Evolutionary conservation across 768 basidiomycete species (phyloP).

Genomic region (Russula sp.): DNA sequence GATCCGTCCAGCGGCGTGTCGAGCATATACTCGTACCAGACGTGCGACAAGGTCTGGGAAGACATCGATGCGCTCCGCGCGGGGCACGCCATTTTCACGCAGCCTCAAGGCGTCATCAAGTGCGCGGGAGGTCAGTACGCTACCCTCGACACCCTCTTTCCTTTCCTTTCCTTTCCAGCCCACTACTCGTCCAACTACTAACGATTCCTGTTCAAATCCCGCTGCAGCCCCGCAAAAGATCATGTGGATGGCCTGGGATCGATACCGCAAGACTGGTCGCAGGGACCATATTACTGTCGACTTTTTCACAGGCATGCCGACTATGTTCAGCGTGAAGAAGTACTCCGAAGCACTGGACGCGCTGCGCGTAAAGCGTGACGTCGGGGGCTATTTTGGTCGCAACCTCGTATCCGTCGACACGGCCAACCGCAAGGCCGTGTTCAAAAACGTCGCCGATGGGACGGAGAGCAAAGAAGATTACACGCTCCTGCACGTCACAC

Average conservation of each 20-base stretch:
- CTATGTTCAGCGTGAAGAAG: slow-evolving; percentile 96
- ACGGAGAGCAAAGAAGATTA: slow-evolving; percentile 68
- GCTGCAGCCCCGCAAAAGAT: slow-evolving; percentile 71
- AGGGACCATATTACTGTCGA: slow-evolving; percentile 54
- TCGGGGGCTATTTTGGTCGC: slow-evolving; percentile 77
- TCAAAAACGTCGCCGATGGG: slow-evolving; percentile 66
- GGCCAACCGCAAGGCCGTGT: slow-evolving; percentile 71
- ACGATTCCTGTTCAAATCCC: not conserved
- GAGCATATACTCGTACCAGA: slow-evolving; percentile 86
- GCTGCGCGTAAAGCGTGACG: slow-evolving; percentile 69
- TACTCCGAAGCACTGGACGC: slow-evolving; percentile 84
- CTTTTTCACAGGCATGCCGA: slow-evolving; percentile 87
- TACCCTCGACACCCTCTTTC: not conserved
- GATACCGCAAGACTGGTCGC: slow-evolving; percentile 57
- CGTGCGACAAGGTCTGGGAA: slow-evolving; percentile 84
- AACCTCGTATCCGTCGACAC: slow-evolving; percentile 75
- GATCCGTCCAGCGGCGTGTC: slow-evolving; percentile 78
- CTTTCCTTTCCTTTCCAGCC: not conserved
- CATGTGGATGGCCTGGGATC: slow-evolving; percentile 97
- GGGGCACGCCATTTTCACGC: slow-evolving; percentile 90
- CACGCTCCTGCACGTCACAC: slow-evolving; percentile 77
- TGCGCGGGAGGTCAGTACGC: slow-evolving; percentile 71
- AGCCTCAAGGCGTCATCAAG: slow-evolving; percentile 88
- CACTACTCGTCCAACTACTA: not conserved
- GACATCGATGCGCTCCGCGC: slow-evolving; percentile 70